Conservation (phyloP, 805 yeast species). For the Komagataella pseudopastoris region DNA sequence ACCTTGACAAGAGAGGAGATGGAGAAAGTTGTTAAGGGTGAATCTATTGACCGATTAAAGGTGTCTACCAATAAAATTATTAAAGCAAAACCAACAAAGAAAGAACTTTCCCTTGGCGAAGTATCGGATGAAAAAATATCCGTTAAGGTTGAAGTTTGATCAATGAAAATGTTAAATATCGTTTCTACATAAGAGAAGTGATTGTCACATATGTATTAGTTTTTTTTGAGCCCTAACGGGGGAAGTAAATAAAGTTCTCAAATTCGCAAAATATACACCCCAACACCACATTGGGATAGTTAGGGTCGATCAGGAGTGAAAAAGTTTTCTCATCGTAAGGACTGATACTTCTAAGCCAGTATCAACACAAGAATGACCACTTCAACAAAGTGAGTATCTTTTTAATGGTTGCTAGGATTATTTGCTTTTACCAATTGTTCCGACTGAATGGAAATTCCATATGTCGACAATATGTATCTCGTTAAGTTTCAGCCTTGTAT, state of each 20-base stretch:
- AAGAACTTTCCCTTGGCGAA: not conserved
- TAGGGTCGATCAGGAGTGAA: not conserved
- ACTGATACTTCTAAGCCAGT: not conserved
- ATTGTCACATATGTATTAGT: too few relatives aligned
- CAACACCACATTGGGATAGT: not conserved
- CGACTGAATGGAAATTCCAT: constrained; percentile 32
- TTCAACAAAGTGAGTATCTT: not conserved
- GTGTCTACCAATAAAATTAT: constrained; percentile 66
- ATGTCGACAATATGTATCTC: constrained; percentile 38
- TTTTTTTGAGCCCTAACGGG: not conserved
- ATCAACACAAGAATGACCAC: not conserved
- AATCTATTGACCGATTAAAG: constrained; percentile 53
- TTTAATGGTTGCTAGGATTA: constrained; percentile 26
- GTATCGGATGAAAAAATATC: not conserved
- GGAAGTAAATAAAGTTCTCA: not conserved
- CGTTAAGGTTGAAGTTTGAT: not conserved
- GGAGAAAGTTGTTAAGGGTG: constrained; percentile 75
- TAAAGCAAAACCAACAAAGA: constrained; percentile 15
- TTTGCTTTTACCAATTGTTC: constrained; percentile 46
- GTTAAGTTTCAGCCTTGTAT: constrained; percentile 56
- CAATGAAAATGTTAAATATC: not conserved
- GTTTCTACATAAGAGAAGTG: not conserved
- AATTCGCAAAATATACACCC: not conserved
- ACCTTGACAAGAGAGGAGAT: constrained; percentile 87
- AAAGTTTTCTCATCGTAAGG: not conserved